These are phyloP conservation scores for Pseudotsuga menziesii DNA, from an alignment of 75 land plant genomes.

Conservation along the genomic window DNA sequence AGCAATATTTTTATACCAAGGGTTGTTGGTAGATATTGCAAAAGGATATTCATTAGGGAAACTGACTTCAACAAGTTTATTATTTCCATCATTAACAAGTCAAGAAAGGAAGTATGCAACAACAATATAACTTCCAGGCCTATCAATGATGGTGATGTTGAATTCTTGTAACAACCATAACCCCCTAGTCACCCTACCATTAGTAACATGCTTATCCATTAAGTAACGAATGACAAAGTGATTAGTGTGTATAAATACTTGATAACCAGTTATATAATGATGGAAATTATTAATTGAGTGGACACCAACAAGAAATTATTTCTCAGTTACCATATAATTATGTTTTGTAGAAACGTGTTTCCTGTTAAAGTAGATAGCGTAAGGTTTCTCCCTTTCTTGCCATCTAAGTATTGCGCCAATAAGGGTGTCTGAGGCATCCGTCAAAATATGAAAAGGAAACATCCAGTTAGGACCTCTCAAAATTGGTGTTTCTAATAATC, in stretches of 20 bases:
- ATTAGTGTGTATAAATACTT: not conserved
- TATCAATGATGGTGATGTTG: slow-evolving; percentile 9
- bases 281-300: slow-evolving; percentile 5
- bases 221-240: slow-evolving; percentile 2
- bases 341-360: not conserved
- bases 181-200: not conserved
- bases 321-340: slow-evolving; percentile 9
- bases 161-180: slow-evolving; percentile 15
- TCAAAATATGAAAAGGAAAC: slow-evolving; percentile 4
- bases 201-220: not conserved
- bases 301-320: slow-evolving; percentile 7
- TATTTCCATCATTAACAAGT: not conserved
- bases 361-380: not conserved
- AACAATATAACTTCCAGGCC: slow-evolving; percentile 1
- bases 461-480: no score
- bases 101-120: not conserved
- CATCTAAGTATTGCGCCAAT: not conserved
- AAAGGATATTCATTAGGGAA: slow-evolving; percentile 5
- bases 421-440: slow-evolving; percentile 1
- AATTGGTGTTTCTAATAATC: no score
- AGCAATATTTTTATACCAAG: not conserved
- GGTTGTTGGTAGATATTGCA: not conserved
- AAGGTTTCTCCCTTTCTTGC: not conserved
- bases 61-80: not conserved
- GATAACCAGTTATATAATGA: slow-evolving; percentile 2